Conservation (phyloP, 177 flowering plant genomes). For the Vitis hybrid region DNA sequence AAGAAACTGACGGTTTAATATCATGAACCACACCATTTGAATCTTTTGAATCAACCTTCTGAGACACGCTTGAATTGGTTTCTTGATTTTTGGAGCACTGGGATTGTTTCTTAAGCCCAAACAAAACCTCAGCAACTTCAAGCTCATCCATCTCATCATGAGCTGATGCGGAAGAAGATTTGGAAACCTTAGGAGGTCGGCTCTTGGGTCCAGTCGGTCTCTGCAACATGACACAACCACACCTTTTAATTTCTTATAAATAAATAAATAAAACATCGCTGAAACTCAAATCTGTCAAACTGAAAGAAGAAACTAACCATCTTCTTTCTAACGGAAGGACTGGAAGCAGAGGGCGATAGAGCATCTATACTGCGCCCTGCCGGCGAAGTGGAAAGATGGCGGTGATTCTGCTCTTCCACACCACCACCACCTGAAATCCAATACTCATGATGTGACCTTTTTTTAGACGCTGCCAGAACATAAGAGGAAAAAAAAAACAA, state of each 20-base stretch:
- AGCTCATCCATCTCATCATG: slow-evolving; percentile 39
- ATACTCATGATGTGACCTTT: slow-evolving; percentile 28
- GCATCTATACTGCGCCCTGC: slow-evolving; percentile 18
- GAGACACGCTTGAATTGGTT: background rate
- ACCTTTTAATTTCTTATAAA: background rate
- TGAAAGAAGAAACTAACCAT: slow-evolving; percentile 16
- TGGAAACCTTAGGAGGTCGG: slow-evolving; percentile 1
- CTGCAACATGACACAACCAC: slow-evolving; percentile 13
- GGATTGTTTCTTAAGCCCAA: slow-evolving; percentile 36
- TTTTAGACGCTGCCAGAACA: slow-evolving; percentile 27
- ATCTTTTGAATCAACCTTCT: slow-evolving; percentile 13
- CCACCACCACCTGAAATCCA: slow-evolving; percentile 18
- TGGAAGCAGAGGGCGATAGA: slow-evolving; percentile 15
- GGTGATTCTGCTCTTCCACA: slow-evolving; percentile 12
- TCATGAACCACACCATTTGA: background rate
- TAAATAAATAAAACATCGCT: background rate
- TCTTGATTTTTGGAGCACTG: slow-evolving; percentile 23
- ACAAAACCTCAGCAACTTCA: slow-evolving; percentile 45
- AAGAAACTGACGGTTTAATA: background rate
- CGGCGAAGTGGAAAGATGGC: slow-evolving; percentile 18
- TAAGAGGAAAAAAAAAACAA: background rate
- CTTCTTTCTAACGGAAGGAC: slow-evolving; percentile 22
- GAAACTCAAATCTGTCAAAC: background rate
- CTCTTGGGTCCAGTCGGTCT: slow-evolving; percentile 16
- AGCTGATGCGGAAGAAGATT: slow-evolving; percentile 7